These are phyloP conservation scores for Colletotrichum higginsianum DNA, from an alignment of 2,329 filamentous ascomycete species.

Conservation along the genomic window DNA sequence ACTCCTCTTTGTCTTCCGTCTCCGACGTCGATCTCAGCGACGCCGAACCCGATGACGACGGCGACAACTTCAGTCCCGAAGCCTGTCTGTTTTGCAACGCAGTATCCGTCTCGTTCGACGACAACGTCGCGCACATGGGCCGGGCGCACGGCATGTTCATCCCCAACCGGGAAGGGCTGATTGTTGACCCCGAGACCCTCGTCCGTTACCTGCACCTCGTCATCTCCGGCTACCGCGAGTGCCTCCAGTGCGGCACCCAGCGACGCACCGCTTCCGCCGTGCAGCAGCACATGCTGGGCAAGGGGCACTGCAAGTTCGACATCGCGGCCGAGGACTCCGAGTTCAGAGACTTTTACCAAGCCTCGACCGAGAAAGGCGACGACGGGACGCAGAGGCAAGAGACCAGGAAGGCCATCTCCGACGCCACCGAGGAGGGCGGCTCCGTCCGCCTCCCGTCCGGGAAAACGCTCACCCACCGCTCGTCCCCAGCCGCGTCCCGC, in stretches of 20 bases:
- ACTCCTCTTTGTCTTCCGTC: slow-evolving; percentile 23
- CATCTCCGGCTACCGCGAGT: slow-evolving; percentile 64
- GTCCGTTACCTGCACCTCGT: slow-evolving; percentile 64
- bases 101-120: slow-evolving; percentile 49
- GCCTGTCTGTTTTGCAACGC: slow-evolving; percentile 62
- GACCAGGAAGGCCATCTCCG: neutral
- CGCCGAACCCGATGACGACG: neutral
- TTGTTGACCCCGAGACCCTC: slow-evolving; percentile 63
- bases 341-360: slow-evolving; percentile 59
- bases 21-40: slow-evolving; percentile 13
- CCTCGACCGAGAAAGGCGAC: slow-evolving; percentile 32
- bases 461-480: slow-evolving; percentile 51
- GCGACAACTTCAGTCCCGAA: slow-evolving; percentile 45
- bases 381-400: neutral
- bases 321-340: slow-evolving; percentile 53
- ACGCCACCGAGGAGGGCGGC: slow-evolving; percentile 46
- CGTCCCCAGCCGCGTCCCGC: slow-evolving; percentile 12
- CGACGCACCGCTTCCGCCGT: slow-evolving; percentile 59
- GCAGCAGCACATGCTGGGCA: slow-evolving; percentile 66
- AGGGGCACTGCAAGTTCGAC: slow-evolving; percentile 63
- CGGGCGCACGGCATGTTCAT: slow-evolving; percentile 63
- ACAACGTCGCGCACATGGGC: slow-evolving; percentile 64
- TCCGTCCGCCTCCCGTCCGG: slow-evolving; percentile 55
- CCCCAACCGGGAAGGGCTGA: slow-evolving; percentile 54
- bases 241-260: slow-evolving; percentile 64